Base-by-base conservation (phyloP, 1,284 basidiomycete genomes). In the Thecaphora thlaspeos region DNA sequence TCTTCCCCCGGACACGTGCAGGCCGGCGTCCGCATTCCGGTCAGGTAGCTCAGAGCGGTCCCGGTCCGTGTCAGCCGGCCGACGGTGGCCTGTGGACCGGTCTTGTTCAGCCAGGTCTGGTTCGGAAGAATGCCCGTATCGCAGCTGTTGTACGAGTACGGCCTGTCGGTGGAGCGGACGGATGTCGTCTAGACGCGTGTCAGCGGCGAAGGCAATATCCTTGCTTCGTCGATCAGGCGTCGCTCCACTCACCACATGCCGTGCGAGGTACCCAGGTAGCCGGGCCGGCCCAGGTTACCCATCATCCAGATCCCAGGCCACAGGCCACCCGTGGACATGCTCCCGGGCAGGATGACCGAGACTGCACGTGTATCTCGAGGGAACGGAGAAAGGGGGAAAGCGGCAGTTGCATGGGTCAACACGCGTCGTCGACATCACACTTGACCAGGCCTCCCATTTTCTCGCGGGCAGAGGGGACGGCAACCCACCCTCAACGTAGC, bases 271-370 rank as follows among this genome's bases (percentile, higher is more conserved):
- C 71, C 77, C 9, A 67, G 61, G 40, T 76, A 76, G 10, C 75
- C 73, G 0, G 68, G 55, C 8, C 72, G 45, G 0, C 61, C 70
- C 3, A 75, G 46, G 37, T 74, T 75, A 10, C 61, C 64, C 54
- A 73, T 46, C 46, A 51, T 55, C 71, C 70, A 74, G 1, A 68
- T 41, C 0, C 58, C 73, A 8, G 81, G 81, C 81, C 81, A 82
- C 64, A 79, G 81, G 15, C 81, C 81, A 46, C 72, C 69, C 1
- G 64, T 68, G 3, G 62, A 64, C 14, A 49, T 54, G 2, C 17
- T 24, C 5, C 70, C 71, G 0, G 71, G 71, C 1, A 74, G 47
- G 15, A 70, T 43, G 15, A 52, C 60, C 1, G 49, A 40, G 3
- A 59, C 40, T 22, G 4, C n/a, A n/a, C n/a, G n/a, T n/a, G n/a